A percentile compares a stretch with the other conserved stretches of the same genome.
phyloP scores from a whole-genome alignment of 2,329 filamentous ascomycete species.

The Metarhizium sp. region DNA sequence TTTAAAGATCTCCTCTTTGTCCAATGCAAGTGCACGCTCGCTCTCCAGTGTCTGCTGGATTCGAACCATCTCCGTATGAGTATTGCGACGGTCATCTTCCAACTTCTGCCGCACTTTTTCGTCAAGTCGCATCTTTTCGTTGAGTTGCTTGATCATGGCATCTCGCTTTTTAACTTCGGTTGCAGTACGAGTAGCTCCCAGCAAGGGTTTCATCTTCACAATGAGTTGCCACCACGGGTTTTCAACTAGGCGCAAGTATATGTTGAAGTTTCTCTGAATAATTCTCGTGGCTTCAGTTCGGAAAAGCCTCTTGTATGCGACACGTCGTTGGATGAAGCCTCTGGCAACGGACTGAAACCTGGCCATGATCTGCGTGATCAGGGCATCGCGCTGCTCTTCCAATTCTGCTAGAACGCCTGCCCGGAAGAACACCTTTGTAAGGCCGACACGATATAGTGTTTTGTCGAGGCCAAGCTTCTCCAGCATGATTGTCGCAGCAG shows the following conservation, averaged over 20 bases:
- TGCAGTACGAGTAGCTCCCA: conserved; percentile 85
- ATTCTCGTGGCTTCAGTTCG: conserved; percentile 90
- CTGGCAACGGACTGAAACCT: conserved; percentile 87
- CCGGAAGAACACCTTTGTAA: conserved; percentile 97
- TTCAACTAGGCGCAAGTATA: conserved; percentile 80
- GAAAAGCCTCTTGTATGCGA: conserved; percentile 88
- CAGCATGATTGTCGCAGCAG: conserved; percentile 75
- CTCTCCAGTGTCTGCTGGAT: conserved; percentile 94
- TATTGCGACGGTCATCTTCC: conserved; percentile 84
- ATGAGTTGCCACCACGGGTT: conserved; percentile 98
- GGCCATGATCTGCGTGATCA: conserved; percentile 91
- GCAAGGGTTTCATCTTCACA: conserved; percentile 85
- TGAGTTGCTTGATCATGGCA: conserved; percentile 81
- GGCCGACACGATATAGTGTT: conserved; percentile 80
- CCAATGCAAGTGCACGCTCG: conserved; percentile 85
- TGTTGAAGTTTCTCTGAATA: conserved; percentile 87
- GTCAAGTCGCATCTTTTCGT: conserved; percentile 74
- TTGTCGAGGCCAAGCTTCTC: conserved; percentile 80
- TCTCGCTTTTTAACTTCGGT: conserved; percentile 93
- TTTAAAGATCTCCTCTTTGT: conserved; percentile 99
- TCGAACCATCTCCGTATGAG: conserved; percentile 76
- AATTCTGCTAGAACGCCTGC: conserved; percentile 92
- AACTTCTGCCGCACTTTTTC: conserved; percentile 64
- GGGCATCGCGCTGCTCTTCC: conserved; percentile 85
- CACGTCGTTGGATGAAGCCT: conserved; percentile 79